Base-by-base conservation (phyloP, 164 flowering plant species). In the Platanus orientalis region DNA sequence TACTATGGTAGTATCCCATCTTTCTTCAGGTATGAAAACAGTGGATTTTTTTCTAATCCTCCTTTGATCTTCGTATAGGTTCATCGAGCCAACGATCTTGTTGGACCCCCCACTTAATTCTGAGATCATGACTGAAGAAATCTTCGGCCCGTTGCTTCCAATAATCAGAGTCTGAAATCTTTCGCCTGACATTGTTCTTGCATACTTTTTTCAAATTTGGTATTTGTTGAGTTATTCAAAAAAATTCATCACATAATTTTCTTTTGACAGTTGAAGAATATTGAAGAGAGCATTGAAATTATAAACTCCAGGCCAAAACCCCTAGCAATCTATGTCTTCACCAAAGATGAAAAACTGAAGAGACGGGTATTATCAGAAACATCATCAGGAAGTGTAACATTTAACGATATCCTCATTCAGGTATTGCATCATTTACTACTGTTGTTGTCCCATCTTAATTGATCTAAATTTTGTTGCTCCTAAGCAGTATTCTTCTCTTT, bases 141-240 rank as follows among this genome's bases (percentile, higher is more conserved):
- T 93, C 48, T 93, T 93, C 49, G 98, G 98, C 29, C 98, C 98
- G 1, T 30, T 93, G 57, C 89, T 93, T 68, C 98, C 97, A 16
- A 83, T 90, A 44, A 86, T 93, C 73, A 93, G 96, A 27, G 97
- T 93, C 47, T 78, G 87, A 62, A 40, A 20, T 16, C 20, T 47
- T 39, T 34, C 16, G 55, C 7, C 20, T 14, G 14, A 25, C 16
- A 14, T 9, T 10, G 2, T 42, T 42, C 17, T 14, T 42, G 16
- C 13, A 9, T 1, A 42, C 5, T 42, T 10, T 3, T 42, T 3
- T 14, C 13, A 42, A 10, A 10, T 42, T 10, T 5, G 5, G 39
- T 10, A 34, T 34, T 5, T 34, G 10, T 34, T 34, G 39, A 34
- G 10, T 5, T 5, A 5, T 5, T 5, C 39, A 5, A 5, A 34